These are phyloP conservation scores for Cylindricascospora bacillispora DNA, from an alignment of 1,139 yeast genomes.

Conservation along the genomic window DNA sequence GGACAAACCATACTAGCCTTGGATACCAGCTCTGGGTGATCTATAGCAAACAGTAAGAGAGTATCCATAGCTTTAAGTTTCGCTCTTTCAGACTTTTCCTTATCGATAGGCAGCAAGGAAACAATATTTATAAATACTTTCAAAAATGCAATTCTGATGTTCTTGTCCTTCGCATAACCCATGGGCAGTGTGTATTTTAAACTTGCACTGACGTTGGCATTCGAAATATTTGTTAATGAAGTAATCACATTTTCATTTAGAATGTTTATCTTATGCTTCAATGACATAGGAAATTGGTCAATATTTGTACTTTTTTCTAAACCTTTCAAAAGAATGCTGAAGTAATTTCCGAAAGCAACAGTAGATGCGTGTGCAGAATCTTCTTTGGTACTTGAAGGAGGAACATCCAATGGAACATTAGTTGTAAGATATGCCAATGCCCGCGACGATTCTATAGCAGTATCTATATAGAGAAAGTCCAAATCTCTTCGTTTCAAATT, in stretches of 20 bases:
- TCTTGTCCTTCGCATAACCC: conserved; percentile 58
- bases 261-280: conserved; percentile 40
- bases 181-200: conserved; percentile 63
- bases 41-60: conserved; percentile 10
- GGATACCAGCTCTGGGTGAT: conserved; percentile 26
- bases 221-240: conserved; percentile 55
- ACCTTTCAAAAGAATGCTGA: conserved; percentile 56
- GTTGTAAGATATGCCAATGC: conserved; percentile 44
- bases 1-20: conserved; percentile 38
- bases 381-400: conserved; percentile 43
- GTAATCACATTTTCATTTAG: conserved; percentile 56
- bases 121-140: conserved; percentile 65
- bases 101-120: conserved; percentile 27
- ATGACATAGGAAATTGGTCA: conserved; percentile 25
- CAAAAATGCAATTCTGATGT: conserved; percentile 58
- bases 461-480: conserved; percentile 45
- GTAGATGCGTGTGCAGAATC: conserved; percentile 48
- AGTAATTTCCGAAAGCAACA: conserved; percentile 58
- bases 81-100: conserved; percentile 21
- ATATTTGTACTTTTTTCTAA: conserved; percentile 43
- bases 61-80: conserved; percentile 22
- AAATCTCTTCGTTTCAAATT: conserved; percentile 31
- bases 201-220: conserved; percentile 71
- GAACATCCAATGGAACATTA: conserved; percentile 46
- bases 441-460: conserved; percentile 52